Conservation (phyloP, 495 filamentous ascomycete species). For the Penicillium antarcticum region DNA sequence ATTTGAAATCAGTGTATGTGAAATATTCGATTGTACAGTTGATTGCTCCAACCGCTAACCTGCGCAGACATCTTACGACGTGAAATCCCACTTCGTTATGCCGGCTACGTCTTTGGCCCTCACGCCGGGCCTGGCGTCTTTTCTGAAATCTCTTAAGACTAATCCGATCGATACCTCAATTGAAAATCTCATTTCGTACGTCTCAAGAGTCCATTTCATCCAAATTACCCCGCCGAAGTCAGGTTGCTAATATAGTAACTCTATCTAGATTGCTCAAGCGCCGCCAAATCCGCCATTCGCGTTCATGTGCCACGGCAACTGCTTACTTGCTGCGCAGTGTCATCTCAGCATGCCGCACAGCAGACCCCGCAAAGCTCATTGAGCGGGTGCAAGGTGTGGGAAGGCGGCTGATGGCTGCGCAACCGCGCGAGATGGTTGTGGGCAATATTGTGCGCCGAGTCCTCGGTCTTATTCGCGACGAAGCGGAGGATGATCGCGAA, state of each 20-base stretch:
- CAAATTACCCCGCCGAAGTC: background rate
- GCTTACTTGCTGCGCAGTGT: constrained; percentile 81
- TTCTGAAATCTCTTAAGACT: constrained; percentile 71
- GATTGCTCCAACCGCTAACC: constrained; percentile 1
- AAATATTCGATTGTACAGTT: background rate
- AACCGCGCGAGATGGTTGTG: constrained; percentile 84
- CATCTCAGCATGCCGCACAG: constrained; percentile 63
- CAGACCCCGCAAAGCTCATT: constrained; percentile 72
- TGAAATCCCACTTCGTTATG: constrained; percentile 40
- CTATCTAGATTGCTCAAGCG: constrained; percentile 73
- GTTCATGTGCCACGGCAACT: constrained; percentile 86
- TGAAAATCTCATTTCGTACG: constrained; percentile 76
- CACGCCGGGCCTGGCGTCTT: constrained; percentile 70
- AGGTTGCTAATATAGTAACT: constrained; percentile 14
- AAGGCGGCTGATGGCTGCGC: constrained; percentile 68
- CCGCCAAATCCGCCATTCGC: constrained; percentile 80
- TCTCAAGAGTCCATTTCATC: constrained; percentile 2
- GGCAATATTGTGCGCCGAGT: constrained; percentile 92
- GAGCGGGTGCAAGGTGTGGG: constrained; percentile 73
- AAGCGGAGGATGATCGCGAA: constrained; percentile 76
- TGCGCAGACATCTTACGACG: background rate
- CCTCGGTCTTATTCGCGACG: constrained; percentile 85
- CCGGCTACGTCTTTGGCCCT: constrained; percentile 43
- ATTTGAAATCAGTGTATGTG: background rate
- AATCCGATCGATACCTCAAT: constrained; percentile 74